phyloP scores from a whole-genome alignment of 2,329 filamentous ascomycete genomes.

The Microdochium paspali region DNA sequence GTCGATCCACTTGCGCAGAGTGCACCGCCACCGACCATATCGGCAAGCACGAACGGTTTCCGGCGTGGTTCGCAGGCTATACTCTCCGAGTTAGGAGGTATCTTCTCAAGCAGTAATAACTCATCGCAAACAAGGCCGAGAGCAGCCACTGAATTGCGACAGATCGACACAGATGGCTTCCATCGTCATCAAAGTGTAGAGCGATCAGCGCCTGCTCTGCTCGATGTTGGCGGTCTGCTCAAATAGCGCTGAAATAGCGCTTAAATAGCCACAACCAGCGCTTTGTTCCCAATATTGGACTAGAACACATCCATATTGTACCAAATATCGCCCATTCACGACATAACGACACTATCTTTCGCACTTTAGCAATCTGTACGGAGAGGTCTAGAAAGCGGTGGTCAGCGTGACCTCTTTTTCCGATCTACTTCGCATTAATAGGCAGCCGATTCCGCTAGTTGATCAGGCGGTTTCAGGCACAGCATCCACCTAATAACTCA shows the following conservation, averaged over 20 bases:
- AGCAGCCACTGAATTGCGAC: slow-evolving; percentile 32
- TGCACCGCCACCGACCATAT: slow-evolving; percentile 31
- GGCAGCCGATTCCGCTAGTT: too few relatives aligned
- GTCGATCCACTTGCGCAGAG: slow-evolving; percentile 24
- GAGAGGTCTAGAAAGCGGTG: too few relatives aligned
- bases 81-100: slow-evolving; percentile 48
- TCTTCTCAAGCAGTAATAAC: slow-evolving; percentile 28
- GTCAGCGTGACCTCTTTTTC: too few relatives aligned
- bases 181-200: slow-evolving; percentile 19
- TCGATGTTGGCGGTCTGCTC: slow-evolving; percentile 30
- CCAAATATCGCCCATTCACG: too few relatives aligned
- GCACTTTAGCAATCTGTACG: too few relatives aligned
- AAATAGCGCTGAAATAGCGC: slow-evolving; percentile 9
- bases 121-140: slow-evolving; percentile 19
- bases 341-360: too few relatives aligned
- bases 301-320: too few relatives aligned
- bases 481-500: too few relatives aligned
- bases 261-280: too few relatives aligned
- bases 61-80: slow-evolving; percentile 46
- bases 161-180: slow-evolving; percentile 20
- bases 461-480: too few relatives aligned
- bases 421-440: too few relatives aligned
- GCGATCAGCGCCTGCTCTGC: slow-evolving; percentile 18
- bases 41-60: slow-evolving; percentile 33
- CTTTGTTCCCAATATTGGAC: too few relatives aligned